These are phyloP conservation scores for Diutina rugosa DNA, from an alignment of 1,139 yeast genomes.

Conservation along the genomic window DNA sequence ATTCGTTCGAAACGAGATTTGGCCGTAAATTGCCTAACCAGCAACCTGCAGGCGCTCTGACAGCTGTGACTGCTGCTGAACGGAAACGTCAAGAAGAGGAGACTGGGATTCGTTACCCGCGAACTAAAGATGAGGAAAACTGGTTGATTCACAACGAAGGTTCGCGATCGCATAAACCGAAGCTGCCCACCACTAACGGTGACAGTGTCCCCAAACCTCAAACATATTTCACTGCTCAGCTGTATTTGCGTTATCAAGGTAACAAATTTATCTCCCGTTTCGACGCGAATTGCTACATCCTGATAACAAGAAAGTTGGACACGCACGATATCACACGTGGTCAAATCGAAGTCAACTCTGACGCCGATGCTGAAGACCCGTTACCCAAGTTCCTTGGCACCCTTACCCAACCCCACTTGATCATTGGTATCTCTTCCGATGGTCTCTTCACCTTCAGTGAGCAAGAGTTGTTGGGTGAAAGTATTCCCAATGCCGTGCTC, in stretches of 20 bases:
- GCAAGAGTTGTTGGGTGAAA: constrained; percentile 69
- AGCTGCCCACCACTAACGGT: constrained; percentile 1
- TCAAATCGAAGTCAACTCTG: constrained; percentile 27
- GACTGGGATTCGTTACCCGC: constrained; percentile 17
- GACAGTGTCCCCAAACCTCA: constrained; percentile 36
- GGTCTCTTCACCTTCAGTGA: constrained; percentile 88
- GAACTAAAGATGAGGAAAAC: constrained; percentile 30
- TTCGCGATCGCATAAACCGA: constrained; percentile 3
- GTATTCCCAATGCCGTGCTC: constrained; percentile 57
- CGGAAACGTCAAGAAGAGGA: constrained; percentile 12
- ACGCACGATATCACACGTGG: constrained; percentile 90
- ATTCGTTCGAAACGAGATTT: constrained; percentile 81
- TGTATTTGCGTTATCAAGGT: constrained; percentile 88
- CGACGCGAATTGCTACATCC: constrained; percentile 92
- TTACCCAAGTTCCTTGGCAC: constrained; percentile 32
- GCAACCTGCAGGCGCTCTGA: constrained; percentile 2
- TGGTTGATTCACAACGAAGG: constrained; percentile 36
- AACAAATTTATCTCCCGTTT: constrained; percentile 77
- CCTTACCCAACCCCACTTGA: constrained; percentile 52
- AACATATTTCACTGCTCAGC: constrained; percentile 89
- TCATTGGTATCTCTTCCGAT: constrained; percentile 85
- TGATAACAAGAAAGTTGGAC: constrained; percentile 85
- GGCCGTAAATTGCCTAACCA: constrained; percentile 57
- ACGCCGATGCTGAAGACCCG: constrained; percentile 19
- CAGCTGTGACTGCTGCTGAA: not conserved